These are phyloP conservation scores for Lachancea thermotolerans DNA, from an alignment of 805 yeast genomes.

Conservation along the genomic window DNA sequence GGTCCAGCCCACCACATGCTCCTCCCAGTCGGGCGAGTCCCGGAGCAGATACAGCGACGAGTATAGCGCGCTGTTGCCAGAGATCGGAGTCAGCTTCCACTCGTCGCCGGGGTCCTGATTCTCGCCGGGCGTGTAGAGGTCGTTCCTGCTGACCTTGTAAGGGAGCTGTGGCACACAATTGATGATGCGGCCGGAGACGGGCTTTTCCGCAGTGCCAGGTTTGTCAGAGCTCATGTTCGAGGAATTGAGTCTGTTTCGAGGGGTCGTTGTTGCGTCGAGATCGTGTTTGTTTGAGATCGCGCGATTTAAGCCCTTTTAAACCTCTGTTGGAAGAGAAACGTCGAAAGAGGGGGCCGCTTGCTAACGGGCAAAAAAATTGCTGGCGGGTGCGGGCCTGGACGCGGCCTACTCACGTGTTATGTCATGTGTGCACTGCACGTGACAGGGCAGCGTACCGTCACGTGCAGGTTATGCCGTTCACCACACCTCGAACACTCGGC, in stretches of 20 bases:
- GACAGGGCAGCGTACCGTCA: too few relatives aligned
- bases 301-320: too few relatives aligned
- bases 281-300: too few relatives aligned
- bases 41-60: slow-evolving; percentile 60
- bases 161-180: slow-evolving; percentile 34
- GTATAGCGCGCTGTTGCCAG: slow-evolving; percentile 82
- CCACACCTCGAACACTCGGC: slow-evolving; percentile 32
- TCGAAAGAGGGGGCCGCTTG: too few relatives aligned
- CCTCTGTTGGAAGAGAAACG: too few relatives aligned
- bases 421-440: too few relatives aligned
- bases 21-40: slow-evolving; percentile 73
- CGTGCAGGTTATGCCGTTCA: slow-evolving; percentile 5
- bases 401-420: too few relatives aligned
- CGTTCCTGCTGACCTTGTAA: slow-evolving; percentile 27
- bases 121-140: slow-evolving; percentile 16
- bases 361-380: too few relatives aligned
- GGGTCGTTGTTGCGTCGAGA: too few relatives aligned
- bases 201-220: neutral
- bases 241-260: neutral
- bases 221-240: neutral
- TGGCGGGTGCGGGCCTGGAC: too few relatives aligned
- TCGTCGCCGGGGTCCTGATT: slow-evolving; percentile 2
- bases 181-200: slow-evolving; percentile 23
- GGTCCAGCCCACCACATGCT: slow-evolving; percentile 89
- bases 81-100: slow-evolving; percentile 56